Evolutionary conservation across 1,284 basidiomycete genomes (phyloP), one percentile per base, ranked within the genome.

Genomic region (Rhodotorula mucilaginosa): DNA sequence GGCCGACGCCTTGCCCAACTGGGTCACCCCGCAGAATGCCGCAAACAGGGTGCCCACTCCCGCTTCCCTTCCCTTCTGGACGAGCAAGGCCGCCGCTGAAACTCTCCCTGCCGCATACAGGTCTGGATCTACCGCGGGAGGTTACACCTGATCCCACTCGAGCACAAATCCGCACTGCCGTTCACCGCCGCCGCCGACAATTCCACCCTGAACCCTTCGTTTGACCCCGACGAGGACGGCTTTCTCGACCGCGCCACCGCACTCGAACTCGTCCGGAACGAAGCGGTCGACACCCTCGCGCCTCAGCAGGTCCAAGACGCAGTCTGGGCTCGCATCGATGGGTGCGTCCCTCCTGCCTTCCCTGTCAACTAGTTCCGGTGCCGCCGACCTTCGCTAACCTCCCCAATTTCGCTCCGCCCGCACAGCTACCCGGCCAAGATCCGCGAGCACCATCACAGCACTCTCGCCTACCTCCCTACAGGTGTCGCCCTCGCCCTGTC

Each of bases 11-110:
- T 83, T 99, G 16, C 95, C 96, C 6, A 83, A 85, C 1, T 99
- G 96, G 97, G 88, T 98, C 58, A 90, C 89, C 18, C 97, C 96
- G 1, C 86, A 89, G 58, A 94, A 95, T 80, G 89, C 93, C 57
- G 87, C 89, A 79, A 96, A 97, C 82, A 88, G 97, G 84, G 92
- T 93, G 82, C 82, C 84, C 76, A 69, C 59, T 73, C 73, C 80
- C 79, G 56, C 2, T 39, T 23, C 19, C 16, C 21, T n/a, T 58
- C 15, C 18, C 31, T 5, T 46, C 51, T 18, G 5, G 31, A 44
- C 39, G 39, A 10, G 39, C 10, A 44, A 44, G 39, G 39, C 39
- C 39, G 5, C 15, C 26, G 51, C 82, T 80, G 77, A 75, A 75
- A 62, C 76, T 58, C 74, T 59, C 21, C 48, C 57, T 31, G 18